Evolutionary conservation across 2,329 filamentous ascomycete species (phyloP), one percentile per base, ranked within the genome.

Genomic region (Aspergillus cejpii): DNA sequence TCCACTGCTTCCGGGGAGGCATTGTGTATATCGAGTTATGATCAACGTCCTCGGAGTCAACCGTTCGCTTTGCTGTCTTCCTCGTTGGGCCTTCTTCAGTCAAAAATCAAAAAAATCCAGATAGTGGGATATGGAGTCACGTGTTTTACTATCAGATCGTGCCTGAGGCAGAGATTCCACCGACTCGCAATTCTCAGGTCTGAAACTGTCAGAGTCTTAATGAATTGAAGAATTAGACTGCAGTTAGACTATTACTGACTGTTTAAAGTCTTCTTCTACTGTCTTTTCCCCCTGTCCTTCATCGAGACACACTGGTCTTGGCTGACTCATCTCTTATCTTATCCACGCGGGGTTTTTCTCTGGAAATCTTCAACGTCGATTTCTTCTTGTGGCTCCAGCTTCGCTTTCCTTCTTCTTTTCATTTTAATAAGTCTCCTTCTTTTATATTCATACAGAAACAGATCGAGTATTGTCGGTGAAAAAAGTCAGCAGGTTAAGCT

Each of bases 1-100:
- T 87, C 79, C 85, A 87, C 73, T 83, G 82, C 69, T 80, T 81
- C 58, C 79, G 80, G 56, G 75, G 77, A 59, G 84, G 78, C 86
- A 91, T 91, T 37, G 74, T 84, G 73, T 3, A 11, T 15, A 5
- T 34, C 15, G 15, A 15, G 15, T 15, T 20, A 19, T 19, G 15
- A 20, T 19, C 31, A 8, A 34, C 7, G 31, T 7, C 15, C 15
- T 19, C 15, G 17, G 11, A 11, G 5, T 17, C 11, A 8, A 20
- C 31, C 5, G 31, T 11, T 11, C 17, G 14, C 11, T 34, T 8
- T 34, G 31, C 31, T 19, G 7, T 20, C 10, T 34, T 6, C 21
- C 41, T 47, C 6, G 20, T 40, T 47, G 7, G 6, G 28, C 36
- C 48, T 36, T 33, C 45, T 47, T 40, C 44, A 28, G 33, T 38